Conservation (phyloP, 2,329 filamentous ascomycete genomes). For the Colletotrichum higginsianum region DNA sequence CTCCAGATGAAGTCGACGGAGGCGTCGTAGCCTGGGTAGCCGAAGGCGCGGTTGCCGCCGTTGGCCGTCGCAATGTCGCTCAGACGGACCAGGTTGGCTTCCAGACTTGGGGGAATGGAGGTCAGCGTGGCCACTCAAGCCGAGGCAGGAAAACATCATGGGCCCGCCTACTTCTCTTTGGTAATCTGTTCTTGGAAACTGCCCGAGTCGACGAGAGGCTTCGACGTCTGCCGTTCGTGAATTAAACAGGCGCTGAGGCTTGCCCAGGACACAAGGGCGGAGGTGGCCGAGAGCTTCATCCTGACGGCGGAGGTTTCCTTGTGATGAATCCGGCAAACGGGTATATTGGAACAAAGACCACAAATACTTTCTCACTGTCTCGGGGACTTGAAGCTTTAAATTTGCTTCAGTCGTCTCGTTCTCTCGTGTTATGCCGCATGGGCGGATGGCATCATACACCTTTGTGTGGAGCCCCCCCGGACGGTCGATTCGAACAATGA, state of each 20-base stretch:
- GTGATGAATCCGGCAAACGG: not conserved
- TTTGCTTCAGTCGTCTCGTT: not conserved
- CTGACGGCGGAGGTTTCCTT: not conserved
- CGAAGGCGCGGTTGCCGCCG: slow-evolving; percentile 51
- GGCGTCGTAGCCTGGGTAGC: slow-evolving; percentile 52
- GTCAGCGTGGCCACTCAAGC: not conserved
- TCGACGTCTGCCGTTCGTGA: not conserved
- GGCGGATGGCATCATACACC: slow-evolving; percentile 9
- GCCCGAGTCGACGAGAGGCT: slow-evolving; percentile 23
- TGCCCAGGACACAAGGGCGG: slow-evolving; percentile 4
- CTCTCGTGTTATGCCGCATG: not conserved
- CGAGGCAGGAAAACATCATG: slow-evolving; percentile 33
- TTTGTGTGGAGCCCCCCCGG: slow-evolving; percentile 15
- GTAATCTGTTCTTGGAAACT: slow-evolving; percentile 23
- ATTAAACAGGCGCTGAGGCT: slow-evolving; percentile 3
- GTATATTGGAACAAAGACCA: not conserved
- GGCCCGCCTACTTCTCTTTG: slow-evolving; percentile 18
- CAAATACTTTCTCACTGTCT: too few species aligned
- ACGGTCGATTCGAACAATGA: slow-evolving; percentile 15
- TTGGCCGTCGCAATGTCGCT: slow-evolving; percentile 51
- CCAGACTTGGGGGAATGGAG: slow-evolving; percentile 47
- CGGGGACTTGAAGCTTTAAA: not conserved
- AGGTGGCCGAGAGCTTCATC: slow-evolving; percentile 18
- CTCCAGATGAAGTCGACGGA: slow-evolving; percentile 51
- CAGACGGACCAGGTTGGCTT: slow-evolving; percentile 47